Evolutionary conservation across 1,284 basidiomycete species (phyloP).

Genomic region (Leccinum fuscescens): DNA sequence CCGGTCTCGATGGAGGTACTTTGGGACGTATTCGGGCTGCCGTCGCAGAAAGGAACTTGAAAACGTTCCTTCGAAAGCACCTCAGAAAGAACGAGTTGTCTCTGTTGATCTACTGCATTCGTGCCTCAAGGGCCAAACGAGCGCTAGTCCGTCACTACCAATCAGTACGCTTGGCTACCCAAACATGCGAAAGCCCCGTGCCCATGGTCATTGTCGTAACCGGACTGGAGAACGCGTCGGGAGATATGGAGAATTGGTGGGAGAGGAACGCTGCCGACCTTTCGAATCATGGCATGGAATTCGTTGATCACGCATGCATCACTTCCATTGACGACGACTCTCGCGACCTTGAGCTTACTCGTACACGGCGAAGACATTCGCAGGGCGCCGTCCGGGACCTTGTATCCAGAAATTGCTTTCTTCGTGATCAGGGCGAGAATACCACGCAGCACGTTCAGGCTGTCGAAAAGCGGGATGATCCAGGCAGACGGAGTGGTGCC

Average conservation of each 20-base stretch:
- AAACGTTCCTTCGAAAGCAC: slow-evolving; percentile 22
- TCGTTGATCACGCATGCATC: slow-evolving; percentile 34
- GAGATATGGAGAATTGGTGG: slow-evolving; percentile 38
- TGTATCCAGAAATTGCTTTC: slow-evolving; percentile 23
- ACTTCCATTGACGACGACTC: slow-evolving; percentile 28
- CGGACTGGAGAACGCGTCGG: slow-evolving; percentile 31
- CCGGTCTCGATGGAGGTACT: slow-evolving; percentile 31
- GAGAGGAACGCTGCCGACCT: slow-evolving; percentile 21
- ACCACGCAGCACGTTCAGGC: background rate
- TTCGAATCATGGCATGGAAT: slow-evolving; percentile 23
- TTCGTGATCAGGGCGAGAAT: slow-evolving; percentile 5
- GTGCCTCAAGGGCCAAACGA: slow-evolving; percentile 30
- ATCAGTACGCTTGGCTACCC: slow-evolving; percentile 18
- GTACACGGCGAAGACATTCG: slow-evolving; percentile 19
- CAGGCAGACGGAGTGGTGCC: slow-evolving; percentile 14
- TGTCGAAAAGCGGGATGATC: slow-evolving; percentile 1
- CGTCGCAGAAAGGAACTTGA: slow-evolving; percentile 27
- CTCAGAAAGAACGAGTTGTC: slow-evolving; percentile 21
- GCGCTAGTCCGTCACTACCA: slow-evolving; percentile 32
- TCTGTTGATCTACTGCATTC: slow-evolving; percentile 34
- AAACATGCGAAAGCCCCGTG: slow-evolving; percentile 6
- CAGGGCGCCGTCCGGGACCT: slow-evolving; percentile 20
- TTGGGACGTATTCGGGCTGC: slow-evolving; percentile 26
- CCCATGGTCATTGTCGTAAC: slow-evolving; percentile 35
- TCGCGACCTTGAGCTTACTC: slow-evolving; percentile 15